Percentiles rank a stretch among this genome's conserved stretches.
These are phyloP conservation scores for Tolypocladium cylindrosporum DNA, from an alignment of 2,329 filamentous ascomycete genomes.

Conservation along the genomic window DNA sequence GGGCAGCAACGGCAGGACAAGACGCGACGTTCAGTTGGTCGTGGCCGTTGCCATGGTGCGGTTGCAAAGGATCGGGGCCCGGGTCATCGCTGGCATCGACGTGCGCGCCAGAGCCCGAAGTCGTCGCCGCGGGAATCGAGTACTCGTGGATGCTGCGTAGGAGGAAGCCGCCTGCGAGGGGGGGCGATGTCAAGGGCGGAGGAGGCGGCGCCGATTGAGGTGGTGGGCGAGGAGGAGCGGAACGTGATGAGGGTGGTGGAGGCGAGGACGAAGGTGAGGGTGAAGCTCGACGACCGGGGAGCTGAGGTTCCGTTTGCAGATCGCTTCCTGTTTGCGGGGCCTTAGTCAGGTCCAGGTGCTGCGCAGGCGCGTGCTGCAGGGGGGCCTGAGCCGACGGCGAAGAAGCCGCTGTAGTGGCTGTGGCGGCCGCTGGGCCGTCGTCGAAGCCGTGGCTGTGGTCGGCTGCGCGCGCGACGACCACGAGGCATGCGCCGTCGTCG, in stretches of 20 bases:
- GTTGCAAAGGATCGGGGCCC: conserved; percentile 1
- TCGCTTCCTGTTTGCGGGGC: neutral
- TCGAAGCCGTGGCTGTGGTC: neutral
- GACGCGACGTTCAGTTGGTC: conserved; percentile 16
- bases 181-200: neutral
- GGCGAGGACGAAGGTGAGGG: conserved; percentile 1
- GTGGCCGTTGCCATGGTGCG: conserved; percentile 12
- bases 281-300: neutral
- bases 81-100: conserved; percentile 10
- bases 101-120: conserved; percentile 6
- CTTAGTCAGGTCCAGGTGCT: neutral
- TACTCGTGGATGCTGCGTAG: conserved; percentile 4
- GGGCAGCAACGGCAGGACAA: neutral
- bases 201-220: conserved; percentile 1
- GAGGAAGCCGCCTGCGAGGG: neutral
- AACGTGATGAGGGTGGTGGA: neutral
- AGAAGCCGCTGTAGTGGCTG: neutral
- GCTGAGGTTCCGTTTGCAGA: neutral
- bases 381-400: neutral
- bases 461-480: neutral
- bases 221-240: neutral
- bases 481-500: neutral
- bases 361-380: neutral
- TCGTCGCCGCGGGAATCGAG: neutral
- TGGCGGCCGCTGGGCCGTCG: neutral